Base-by-base conservation (phyloP, 2,329 filamentous ascomycete genomes). In the Fusarium setosum region DNA sequence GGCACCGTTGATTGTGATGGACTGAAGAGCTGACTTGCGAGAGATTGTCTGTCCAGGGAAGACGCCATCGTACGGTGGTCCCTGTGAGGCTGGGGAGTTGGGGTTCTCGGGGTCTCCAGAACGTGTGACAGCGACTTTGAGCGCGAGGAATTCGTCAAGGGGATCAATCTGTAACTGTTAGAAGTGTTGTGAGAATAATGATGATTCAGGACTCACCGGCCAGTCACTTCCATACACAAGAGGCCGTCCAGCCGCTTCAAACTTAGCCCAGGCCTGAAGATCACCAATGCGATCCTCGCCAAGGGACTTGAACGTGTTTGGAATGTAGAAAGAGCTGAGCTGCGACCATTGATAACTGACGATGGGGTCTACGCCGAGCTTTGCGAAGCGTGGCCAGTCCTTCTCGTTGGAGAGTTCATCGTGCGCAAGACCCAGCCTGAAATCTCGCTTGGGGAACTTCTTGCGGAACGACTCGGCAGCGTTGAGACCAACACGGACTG, bases 311-410 rank as follows among this genome's bases (percentile, higher is more conserved):
- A 71, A 65, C 1, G 66, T 74, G 41, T 60, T 64, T 31, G 71
- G 70, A 18, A 70, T 63, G 29, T 71, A 73, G 6, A 62, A 69
- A 7, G 70, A 70, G 12, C 67, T 72, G n/a, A 71, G 64, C 55
- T 73, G 72, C 0, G 72, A 52, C 71, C 70, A 74, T 17, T 74
- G 72, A n/a, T 68, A 72, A 13, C 62, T 67, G 34, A 74, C 65
- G 6, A 74, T 67, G 0, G 65, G 61, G 23, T 73, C 69, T 6
- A 73, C 70, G 0, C 68, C 68, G 2, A 73, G 71, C 40, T 70
- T 52, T 1, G 65, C 56, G 24, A 73, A 74, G 6, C 71, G 59
- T 13, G 65, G 41, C 72, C 71, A 71, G 44, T 74, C 72, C 7
- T 62, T 61, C 5, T 65, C 42, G 3, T 69, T 51, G 0, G 70